phyloP scores from a whole-genome alignment of 805 yeast species.

The Jamesozyma rosinii region DNA sequence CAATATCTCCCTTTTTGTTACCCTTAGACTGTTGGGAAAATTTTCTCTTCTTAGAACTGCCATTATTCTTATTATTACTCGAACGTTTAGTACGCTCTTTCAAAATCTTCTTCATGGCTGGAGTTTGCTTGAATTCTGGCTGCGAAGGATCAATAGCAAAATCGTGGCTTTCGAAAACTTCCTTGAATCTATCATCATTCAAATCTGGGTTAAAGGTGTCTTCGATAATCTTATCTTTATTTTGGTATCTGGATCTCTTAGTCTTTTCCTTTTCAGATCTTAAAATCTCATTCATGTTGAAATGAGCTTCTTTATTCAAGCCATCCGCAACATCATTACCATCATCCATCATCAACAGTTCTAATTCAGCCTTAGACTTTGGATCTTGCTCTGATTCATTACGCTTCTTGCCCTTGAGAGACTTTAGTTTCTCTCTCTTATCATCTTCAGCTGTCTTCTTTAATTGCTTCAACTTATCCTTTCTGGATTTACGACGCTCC shows the following conservation, averaged over 20 bases:
- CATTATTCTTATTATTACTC: slow-evolving; percentile 8
- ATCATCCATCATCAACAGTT: slow-evolving; percentile 55
- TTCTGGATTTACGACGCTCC: slow-evolving; percentile 81
- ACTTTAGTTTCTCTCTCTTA: slow-evolving; percentile 36
- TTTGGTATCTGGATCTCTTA: slow-evolving; percentile 40
- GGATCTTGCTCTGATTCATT: slow-evolving; percentile 28
- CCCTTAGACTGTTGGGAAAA: slow-evolving; percentile 5
- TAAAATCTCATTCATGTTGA: slow-evolving; percentile 67
- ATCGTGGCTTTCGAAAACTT: slow-evolving; percentile 73
- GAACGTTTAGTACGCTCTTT: slow-evolving; percentile 59
- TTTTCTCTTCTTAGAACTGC: slow-evolving; percentile 15
- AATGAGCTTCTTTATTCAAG: slow-evolving; percentile 46
- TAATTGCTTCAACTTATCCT: slow-evolving; percentile 60
- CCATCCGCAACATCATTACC: slow-evolving; percentile 32
- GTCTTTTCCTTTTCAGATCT: slow-evolving; percentile 61
- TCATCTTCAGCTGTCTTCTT: slow-evolving; percentile 44
- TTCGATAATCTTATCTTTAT: slow-evolving; percentile 42
- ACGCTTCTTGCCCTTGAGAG: slow-evolving; percentile 21
- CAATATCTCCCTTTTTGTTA: slow-evolving; percentile 10
- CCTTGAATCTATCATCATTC: slow-evolving; percentile 77
- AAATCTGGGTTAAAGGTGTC: slow-evolving; percentile 59
- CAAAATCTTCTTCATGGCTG: slow-evolving; percentile 76
- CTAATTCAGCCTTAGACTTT: slow-evolving; percentile 59
- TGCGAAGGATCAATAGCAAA: slow-evolving; percentile 90
- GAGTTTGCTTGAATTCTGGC: slow-evolving; percentile 82